Base-by-base conservation (phyloP, 2,329 filamentous ascomycete genomes). In the Verticillium alfalfae region DNA sequence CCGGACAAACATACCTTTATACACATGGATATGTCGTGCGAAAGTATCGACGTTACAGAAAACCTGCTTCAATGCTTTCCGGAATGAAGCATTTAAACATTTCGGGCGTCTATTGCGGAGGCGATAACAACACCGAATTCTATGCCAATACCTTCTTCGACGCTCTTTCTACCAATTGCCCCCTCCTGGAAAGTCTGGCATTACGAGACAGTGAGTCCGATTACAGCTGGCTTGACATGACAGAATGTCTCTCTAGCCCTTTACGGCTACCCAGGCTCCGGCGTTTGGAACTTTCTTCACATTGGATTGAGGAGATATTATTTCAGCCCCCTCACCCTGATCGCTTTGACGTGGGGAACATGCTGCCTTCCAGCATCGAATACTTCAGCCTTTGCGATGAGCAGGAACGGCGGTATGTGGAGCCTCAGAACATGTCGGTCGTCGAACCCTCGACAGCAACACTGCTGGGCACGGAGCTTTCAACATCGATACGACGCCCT, bases 271-370 rank as follows among this genome's bases (percentile, higher is more conserved):
- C 41, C 7, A 16, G 7, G 41, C 41, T 49, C 41, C 16, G 5
- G 7, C 18, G 2, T 4, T n/a, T 49, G 3, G 26, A 18, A 7
- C 16, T 49, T 6, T 49, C 8, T 2, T 18, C 41, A 1, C 10
- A n/a, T 8, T 26, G n/a, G 2, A 5, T 10, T 8, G 5, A 7
- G 1, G 5, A 18, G 7, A 49, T 49, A 2, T 18, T 49, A 22
- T 7, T 7, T 1, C 15, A 7, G 1, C 2, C 16, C 6, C 16
- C 7, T 2, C 4, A 9, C 16, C 3, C 15, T n/a, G 6, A 7
- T 2, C 6, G 5, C 0, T n/a, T 22, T 8, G 6, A 49, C 41
- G 1, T 49, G 9, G 41, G 41, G 5, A 3, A 22, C 16, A 49
- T 22, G n/a, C 41, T 49, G 16, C 41, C 41, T 10, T 8, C n/a